A percentile compares a stretch with the other conserved stretches of the same genome.
Conservation (phyloP, 1,284 basidiomycete species). For the Chalciporus sp. region DNA sequence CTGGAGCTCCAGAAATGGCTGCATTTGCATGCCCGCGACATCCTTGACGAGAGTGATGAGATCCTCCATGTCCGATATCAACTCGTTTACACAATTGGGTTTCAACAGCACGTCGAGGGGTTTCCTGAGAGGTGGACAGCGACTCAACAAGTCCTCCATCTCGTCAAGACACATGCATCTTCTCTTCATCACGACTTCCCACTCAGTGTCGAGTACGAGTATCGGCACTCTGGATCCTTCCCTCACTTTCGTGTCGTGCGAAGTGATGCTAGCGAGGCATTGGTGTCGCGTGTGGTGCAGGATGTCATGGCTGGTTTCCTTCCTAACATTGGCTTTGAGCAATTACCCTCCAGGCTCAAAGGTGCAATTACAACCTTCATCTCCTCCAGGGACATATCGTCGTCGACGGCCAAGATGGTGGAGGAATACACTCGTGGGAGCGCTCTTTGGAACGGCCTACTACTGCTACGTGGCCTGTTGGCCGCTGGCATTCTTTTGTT, state of each 20-base stretch:
- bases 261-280: conserved; percentile 18
- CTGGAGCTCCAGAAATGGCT: conserved; percentile 41
- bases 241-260: conserved; percentile 39
- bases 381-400: conserved; percentile 1
- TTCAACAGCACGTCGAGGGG: conserved; percentile 42
- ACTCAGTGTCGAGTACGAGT: conserved; percentile 14
- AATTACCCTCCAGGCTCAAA: conserved; percentile 16
- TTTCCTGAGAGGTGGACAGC: conserved; percentile 50
- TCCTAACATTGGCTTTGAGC: conserved; percentile 21
- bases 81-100: conserved; percentile 49
- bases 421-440: conserved; percentile 14
- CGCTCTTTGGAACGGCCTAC: conserved; percentile 36
- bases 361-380: conserved; percentile 29
- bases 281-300: conserved; percentile 27
- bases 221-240: conserved; percentile 26
- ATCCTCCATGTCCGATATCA: conserved; percentile 52
- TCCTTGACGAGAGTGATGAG: conserved; percentile 58
- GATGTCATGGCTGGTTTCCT: conserved; percentile 30
- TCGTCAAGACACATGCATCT: conserved; percentile 21
- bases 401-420: conserved; percentile 7
- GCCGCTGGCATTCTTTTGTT: conserved; percentile 44
- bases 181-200: conserved; percentile 18
- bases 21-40: conserved; percentile 38
- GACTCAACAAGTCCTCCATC: conserved; percentile 41
- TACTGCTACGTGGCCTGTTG: conserved; percentile 49